Evolutionary conservation across 2,329 filamentous ascomycete species (phyloP).

Genomic region (Helicocarpus griseus): DNA sequence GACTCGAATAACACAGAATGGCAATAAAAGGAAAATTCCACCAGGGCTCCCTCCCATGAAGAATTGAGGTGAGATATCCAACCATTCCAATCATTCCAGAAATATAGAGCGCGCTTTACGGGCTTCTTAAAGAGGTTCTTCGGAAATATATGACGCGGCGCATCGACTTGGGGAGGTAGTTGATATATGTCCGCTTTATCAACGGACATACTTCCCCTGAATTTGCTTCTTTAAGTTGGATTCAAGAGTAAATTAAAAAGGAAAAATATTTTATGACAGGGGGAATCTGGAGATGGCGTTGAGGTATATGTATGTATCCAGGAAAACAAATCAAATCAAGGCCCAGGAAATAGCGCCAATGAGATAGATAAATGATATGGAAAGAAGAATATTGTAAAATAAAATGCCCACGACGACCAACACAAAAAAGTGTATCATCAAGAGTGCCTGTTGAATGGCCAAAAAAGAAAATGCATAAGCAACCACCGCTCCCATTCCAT

Average conservation of each 20-base stretch:
- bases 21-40: too few relatives aligned
- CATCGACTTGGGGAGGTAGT: neutral
- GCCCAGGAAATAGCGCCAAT: neutral
- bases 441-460: slow-evolving; percentile 3
- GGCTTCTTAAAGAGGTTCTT: too few relatives aligned
- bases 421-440: neutral
- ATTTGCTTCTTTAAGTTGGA: neutral
- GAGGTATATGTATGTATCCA: neutral
- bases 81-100: too few relatives aligned
- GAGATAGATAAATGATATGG: neutral
- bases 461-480: neutral
- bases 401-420: neutral
- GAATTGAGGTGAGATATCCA: too few relatives aligned
- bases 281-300: too few relatives aligned
- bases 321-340: neutral
- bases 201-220: neutral
- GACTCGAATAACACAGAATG: too few relatives aligned
- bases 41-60: too few relatives aligned
- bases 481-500: neutral
- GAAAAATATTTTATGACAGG: neutral
- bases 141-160: too few relatives aligned
- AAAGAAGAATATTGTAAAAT: neutral
- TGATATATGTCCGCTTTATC: neutral
- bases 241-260: neutral
- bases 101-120: too few relatives aligned